Evolutionary conservation across 345 rosid genomes (phyloP), one percentile per base, ranked within the genome.

Genomic region (Gossypium rotundifolium): DNA sequence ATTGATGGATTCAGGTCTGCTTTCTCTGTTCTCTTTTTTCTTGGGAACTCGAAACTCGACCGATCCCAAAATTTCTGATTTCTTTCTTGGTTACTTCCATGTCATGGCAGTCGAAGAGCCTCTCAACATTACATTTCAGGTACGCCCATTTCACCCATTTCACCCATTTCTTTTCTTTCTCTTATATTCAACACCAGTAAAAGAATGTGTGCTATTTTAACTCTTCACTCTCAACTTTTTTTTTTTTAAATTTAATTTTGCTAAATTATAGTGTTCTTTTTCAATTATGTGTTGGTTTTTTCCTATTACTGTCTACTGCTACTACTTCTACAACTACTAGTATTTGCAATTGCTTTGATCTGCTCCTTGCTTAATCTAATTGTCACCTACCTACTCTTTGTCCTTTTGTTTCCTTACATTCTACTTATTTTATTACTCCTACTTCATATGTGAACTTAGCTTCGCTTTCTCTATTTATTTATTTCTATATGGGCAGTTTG

Each of bases 51-150:
- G 7, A 44, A 12, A 45, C 33, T 11, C n/a, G 22, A 45, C 20
- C 13, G 11, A 46, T 46, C 27, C 44, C 16, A 11, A 12, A 17
- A 6, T 55, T 42, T 57, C 14, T 25, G 8, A 69, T 72, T 58
- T 59, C 25, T 59, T 55, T 11, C 12, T 5, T 33, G 7, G 40
- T 45, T 8, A 45, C 44, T 17, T 53, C 22, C 70, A 2, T 63
- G 72, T 22, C 27, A 42, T 81, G 75, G 64, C 88, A 88, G 95
- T 86, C 75, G 95, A 90, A 40, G 93, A 86, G 81, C 81, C 84
- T 42, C 73, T 88, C 81, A 83, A 76, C 83, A 75, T 45, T 40
- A 87, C 93, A 71, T 85, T 81, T 75, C 76, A 88, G 95, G 95
- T 90, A 73, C 40, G 70, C 61, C 61, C 76, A 63, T 62, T 82